A percentile compares a stretch with the other conserved stretches of the same genome.
phyloP scores from a whole-genome alignment of 2,329 filamentous ascomycete species.

The Pseudocercospora vitis region DNA sequence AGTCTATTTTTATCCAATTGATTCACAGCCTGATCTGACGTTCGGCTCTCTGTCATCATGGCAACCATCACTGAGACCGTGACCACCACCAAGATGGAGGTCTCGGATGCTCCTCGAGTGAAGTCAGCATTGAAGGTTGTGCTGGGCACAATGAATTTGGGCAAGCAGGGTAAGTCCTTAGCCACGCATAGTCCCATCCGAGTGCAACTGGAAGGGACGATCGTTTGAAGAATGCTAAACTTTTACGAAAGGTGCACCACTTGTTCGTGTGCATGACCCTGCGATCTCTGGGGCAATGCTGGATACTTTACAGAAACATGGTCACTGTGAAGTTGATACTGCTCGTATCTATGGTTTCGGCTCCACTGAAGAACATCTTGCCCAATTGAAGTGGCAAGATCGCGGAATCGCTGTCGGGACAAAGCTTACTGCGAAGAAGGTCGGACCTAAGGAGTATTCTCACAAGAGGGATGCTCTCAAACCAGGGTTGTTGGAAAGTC shows the following conservation, averaged over 20 bases:
- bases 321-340: constrained; percentile 35
- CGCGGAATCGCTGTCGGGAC: constrained; percentile 33
- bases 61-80: constrained; percentile 3
- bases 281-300: constrained; percentile 28
- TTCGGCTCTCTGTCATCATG: neutral
- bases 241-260: constrained; percentile 2
- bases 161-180: constrained; percentile 14
- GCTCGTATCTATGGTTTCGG: constrained; percentile 33
- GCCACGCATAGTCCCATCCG: too few species aligned
- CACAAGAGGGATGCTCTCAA: constrained; percentile 44
- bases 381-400: constrained; percentile 32
- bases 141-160: constrained; percentile 31
- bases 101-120: neutral
- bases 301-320: constrained; percentile 34
- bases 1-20: neutral
- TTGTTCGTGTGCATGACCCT: constrained; percentile 26
- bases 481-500: constrained; percentile 62
- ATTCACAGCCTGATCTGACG: neutral
- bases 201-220: too few species aligned
- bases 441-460: constrained; percentile 17
- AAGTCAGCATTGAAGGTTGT: constrained; percentile 29
- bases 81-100: neutral
- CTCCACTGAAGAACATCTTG: constrained; percentile 32
- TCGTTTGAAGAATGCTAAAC: too few species aligned
- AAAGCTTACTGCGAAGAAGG: constrained; percentile 28